These are phyloP conservation scores for Debaryomyces sp. DNA, from an alignment of 1,139 yeast species.

Conservation along the genomic window DNA sequence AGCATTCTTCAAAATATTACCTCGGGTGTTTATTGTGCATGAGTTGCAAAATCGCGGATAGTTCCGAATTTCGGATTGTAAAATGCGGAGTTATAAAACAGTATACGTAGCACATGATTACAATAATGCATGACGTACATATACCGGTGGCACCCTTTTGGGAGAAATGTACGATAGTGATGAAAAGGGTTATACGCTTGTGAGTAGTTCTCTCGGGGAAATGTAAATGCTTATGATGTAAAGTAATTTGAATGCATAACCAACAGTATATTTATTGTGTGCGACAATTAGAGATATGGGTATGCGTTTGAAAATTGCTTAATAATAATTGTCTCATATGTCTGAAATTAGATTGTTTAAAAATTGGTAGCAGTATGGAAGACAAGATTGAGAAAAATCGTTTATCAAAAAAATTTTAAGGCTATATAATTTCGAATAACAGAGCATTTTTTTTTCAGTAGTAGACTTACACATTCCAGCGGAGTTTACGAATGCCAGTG, in stretches of 20 bases:
- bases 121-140: background rate
- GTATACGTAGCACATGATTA: background rate
- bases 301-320: background rate
- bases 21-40: background rate
- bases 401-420: background rate
- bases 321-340: conserved; percentile 1
- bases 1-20: background rate
- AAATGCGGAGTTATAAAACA: background rate
- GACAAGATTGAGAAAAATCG: background rate
- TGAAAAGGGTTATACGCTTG: background rate
- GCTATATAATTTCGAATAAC: background rate
- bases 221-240: background rate
- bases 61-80: conserved; percentile 1
- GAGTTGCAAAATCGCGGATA: background rate
- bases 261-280: background rate
- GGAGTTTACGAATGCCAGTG: background rate
- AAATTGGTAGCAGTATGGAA: conserved; percentile 1
- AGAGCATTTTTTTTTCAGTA: background rate
- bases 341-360: background rate
- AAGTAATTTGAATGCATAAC: background rate
- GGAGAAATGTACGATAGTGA: background rate
- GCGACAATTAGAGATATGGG: background rate
- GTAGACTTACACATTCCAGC: background rate
- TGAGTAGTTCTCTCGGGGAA: background rate
- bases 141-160: background rate